phyloP scores from a whole-genome alignment of 495 filamentous ascomycete species.

The Penicillium cataractarum region DNA sequence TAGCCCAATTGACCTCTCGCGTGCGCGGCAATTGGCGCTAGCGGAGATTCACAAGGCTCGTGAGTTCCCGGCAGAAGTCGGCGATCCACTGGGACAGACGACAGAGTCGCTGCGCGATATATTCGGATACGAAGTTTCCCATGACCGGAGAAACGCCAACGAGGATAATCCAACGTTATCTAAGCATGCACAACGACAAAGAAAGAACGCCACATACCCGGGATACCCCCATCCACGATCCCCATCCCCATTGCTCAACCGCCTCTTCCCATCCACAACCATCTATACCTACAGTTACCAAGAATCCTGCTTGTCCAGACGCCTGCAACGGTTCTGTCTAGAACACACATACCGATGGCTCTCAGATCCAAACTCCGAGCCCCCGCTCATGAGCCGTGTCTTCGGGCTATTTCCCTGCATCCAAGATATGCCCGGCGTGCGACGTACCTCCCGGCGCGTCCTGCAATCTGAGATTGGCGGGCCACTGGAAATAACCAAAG shows the following conservation, averaged over 20 bases:
- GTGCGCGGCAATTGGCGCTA: slow-evolving; percentile 22
- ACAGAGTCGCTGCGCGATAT: slow-evolving; percentile 3
- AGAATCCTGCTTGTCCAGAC: slow-evolving; percentile 71
- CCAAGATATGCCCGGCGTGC: slow-evolving; percentile 53
- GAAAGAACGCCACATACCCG: background rate
- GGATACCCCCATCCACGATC: slow-evolving; percentile 12
- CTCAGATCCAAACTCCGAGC: slow-evolving; percentile 53
- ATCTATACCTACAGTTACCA: slow-evolving; percentile 48
- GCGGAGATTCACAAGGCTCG: slow-evolving; percentile 22
- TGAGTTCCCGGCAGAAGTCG: background rate
- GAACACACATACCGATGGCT: slow-evolving; percentile 69
- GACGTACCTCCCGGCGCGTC: slow-evolving; percentile 42
- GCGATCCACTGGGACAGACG: background rate
- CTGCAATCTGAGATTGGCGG: slow-evolving; percentile 28
- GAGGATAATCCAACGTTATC: background rate
- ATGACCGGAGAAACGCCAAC: background rate
- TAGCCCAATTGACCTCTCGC: slow-evolving; percentile 8
- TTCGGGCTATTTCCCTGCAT: slow-evolving; percentile 72
- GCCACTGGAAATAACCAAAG: slow-evolving; percentile 55
- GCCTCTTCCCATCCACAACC: slow-evolving; percentile 29
- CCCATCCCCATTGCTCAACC: slow-evolving; percentile 29
- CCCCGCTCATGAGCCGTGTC: slow-evolving; percentile 53
- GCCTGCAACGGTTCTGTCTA: slow-evolving; percentile 66
- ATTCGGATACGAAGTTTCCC: slow-evolving; percentile 29
- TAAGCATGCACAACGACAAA: background rate